Evolutionary conservation across 805 yeast genomes (phyloP), one percentile per base, ranked within the genome.

Genomic region (Vanderwaltozyma tropicalis): DNA sequence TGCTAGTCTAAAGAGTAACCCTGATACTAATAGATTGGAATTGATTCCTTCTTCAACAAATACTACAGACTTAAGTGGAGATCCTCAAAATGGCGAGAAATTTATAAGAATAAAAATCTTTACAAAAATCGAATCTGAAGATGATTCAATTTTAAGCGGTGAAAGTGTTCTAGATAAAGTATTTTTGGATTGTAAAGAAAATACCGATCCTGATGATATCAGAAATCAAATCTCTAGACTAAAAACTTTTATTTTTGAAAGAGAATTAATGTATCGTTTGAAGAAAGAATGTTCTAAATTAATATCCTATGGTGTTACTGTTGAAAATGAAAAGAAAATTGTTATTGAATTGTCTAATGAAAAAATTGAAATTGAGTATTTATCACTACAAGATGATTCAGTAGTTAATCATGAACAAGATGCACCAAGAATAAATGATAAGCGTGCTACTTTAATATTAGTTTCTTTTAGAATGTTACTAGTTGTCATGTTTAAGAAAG

Each of bases 231-330:
- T 89, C 20, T 68, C 72, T 27, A 72, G 63, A 35, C 87, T 94
- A 0, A 69, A 96, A 33, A 78, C 72, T 44, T 73, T 75, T 41
- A 66, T 88, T 7, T 89, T 89, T 62, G 97, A 89, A 53, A 92
- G 84, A 51, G 97, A 89, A 57, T 66, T 89, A 38, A 85, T 85
- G 63, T 76, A 74, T 57, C 87, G 80, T 48, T 60, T 89, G 39
- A 68, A 78, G 18, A 74, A 78, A 44, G 98, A 89, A 58, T 85
- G 94, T 1, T 70, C 79, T 22, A 55, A 68, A 5, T 63, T 89
- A 41, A 70, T 79, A 9, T 74, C 86, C 15, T 75, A 78, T 46
- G 79, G 81, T 38, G 89, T 85, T 4, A 67, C 69, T 13, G 70
- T 78, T 14, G 76, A 81, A 22, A 71, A 70, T 37, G 74, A 72